Evolutionary conservation across 202 grass and related monocot genomes (phyloP).

Genomic region (Panicum virgatum): DNA sequence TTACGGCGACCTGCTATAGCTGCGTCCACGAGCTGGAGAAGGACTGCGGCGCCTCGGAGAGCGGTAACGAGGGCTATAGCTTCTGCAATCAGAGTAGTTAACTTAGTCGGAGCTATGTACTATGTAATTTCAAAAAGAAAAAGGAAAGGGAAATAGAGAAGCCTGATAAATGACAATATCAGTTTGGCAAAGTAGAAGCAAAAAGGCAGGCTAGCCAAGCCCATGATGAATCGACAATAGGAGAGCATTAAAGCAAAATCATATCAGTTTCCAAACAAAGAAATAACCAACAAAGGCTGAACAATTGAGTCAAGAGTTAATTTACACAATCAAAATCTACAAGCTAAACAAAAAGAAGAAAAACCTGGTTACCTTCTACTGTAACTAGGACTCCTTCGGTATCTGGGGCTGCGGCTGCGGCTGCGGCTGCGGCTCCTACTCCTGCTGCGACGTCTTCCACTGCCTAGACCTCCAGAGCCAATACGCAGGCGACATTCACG

Average conservation of each 20-base stretch:
- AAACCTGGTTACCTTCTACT: constrained; percentile 67
- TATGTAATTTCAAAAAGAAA: neutral
- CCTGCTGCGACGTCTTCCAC: constrained; percentile 75
- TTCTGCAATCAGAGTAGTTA: constrained; percentile 54
- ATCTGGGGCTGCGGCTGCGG: constrained; percentile 69
- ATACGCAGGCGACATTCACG: constrained; percentile 86
- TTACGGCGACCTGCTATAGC: constrained; percentile 68
- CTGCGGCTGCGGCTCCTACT: constrained; percentile 67
- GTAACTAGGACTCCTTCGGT: constrained; percentile 90
- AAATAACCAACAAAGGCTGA: neutral
- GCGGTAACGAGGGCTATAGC: constrained; percentile 74
- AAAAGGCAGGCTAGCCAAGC: neutral
- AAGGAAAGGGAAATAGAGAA: neutral
- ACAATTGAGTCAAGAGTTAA: neutral
- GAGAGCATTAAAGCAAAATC: neutral
- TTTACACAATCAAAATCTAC: neutral
- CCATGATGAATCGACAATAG: neutral
- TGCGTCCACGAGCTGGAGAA: constrained; percentile 64
- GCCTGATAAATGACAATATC: neutral
- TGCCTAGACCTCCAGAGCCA: constrained; percentile 81
- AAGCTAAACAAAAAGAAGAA: neutral
- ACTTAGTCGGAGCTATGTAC: neutral
- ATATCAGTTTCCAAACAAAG: neutral
- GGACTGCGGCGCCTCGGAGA: constrained; percentile 80
- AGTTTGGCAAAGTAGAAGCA: neutral